Percentiles rank a stretch among this genome's conserved stretches.
Evolutionary conservation across 441 rosid species (phyloP).

Genomic region (Biscutella laevigata): DNA sequence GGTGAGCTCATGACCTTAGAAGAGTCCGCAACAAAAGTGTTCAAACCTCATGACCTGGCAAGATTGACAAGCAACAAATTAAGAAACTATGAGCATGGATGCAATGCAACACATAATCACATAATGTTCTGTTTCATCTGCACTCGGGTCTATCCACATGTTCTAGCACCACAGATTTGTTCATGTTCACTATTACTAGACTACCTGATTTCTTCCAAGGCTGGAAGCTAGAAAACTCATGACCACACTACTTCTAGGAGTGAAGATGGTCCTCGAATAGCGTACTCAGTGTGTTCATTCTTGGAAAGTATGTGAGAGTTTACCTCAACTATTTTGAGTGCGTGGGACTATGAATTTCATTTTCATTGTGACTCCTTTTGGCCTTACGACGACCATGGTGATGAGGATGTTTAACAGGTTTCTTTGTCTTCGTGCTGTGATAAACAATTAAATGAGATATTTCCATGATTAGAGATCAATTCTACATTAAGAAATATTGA

Average conservation of each 20-base stretch:
- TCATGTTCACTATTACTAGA: neutral
- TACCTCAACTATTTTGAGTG: slow-evolving; percentile 18
- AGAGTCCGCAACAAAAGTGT: slow-evolving; percentile 7
- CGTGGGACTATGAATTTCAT: slow-evolving; percentile 26
- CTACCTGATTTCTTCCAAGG: neutral
- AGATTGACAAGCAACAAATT: neutral
- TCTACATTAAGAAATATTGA: neutral
- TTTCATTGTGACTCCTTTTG: slow-evolving; percentile 24
- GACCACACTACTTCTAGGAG: neutral
- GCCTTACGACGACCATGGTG: slow-evolving; percentile 32
- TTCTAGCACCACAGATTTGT: neutral
- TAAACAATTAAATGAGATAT: slow-evolving; percentile 3
- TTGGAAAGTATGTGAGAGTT: neutral
- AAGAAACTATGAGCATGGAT: neutral
- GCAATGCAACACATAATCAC: neutral
- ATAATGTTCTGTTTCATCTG: neutral
- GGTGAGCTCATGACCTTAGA: slow-evolving; percentile 13
- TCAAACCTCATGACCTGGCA: slow-evolving; percentile 7
- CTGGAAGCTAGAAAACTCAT: neutral
- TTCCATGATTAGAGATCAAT: neutral
- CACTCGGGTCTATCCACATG: neutral
- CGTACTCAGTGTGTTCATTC: neutral
- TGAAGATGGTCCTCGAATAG: neutral
- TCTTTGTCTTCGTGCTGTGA: slow-evolving; percentile 27
- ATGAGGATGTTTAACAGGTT: slow-evolving; percentile 26